Base-by-base conservation (phyloP, 306 rosid genomes). In the Cotoneaster glaucophyllus region DNA sequence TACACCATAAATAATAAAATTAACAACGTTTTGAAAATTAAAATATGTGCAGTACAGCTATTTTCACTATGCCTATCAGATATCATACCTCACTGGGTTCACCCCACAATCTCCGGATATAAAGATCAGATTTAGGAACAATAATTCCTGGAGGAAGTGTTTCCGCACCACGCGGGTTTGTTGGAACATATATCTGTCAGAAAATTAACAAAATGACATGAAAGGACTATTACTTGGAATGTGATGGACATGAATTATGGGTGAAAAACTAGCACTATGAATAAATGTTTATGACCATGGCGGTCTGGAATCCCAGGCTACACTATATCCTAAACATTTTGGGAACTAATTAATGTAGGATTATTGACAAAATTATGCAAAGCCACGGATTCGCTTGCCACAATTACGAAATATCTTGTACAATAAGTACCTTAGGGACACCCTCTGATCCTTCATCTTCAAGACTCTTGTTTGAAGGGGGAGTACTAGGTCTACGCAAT, bases 91-190 rank as follows among this genome's bases (percentile, higher is more conserved):
- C 99, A 76, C 85, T 89, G 52, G 99, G 99, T 31, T 89, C 96
- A 61, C 99, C 99, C 99, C 99, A 96, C 80, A 92, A 78, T 82
- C 99, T 87, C 64, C 92, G 96, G 84, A 89, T 68, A 81, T 90
- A 82, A 65, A 92, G 84, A 86, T 96, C 99, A 77, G 99, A 84
- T 80, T 90, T 86, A 63, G 97, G 43, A 64, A 80, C 99, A 83
- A 96, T 76, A 80, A 96, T 90, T 84, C 91, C 91, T 5, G 97
- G 98, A 69, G 99, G 98, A 29, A 96, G 85, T 67, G 84, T 82
- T 83, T 92, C 99, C 10, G 99, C 97, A 68, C 99, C 99, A 76
- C 80, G 91, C 65, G 99, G 99, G 84, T 96, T 96, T 83, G 97
- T 83, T 64, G 93, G 79, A 84, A 79, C 96, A 81, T 89, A 79